Percentiles rank a stretch among this genome's conserved stretches.
phyloP scores from a whole-genome alignment of 345 rosid genomes.

The Murraya paniculata region DNA sequence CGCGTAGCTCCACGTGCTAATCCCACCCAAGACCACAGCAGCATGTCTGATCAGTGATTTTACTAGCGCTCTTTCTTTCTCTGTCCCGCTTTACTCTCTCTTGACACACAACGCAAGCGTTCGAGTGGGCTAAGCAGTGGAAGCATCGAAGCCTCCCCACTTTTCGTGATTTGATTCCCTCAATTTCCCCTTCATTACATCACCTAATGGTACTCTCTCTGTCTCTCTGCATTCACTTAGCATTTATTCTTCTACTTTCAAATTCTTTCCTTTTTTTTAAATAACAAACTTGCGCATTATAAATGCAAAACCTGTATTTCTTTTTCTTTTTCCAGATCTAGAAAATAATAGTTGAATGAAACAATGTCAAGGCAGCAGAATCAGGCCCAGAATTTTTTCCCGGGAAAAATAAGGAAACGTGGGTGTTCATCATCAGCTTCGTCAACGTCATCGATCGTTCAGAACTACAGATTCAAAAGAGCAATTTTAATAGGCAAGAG shows the following conservation, averaged over 20 bases:
- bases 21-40: neutral
- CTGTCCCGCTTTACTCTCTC: too few relatives aligned
- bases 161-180: neutral
- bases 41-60: neutral
- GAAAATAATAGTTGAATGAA: neutral
- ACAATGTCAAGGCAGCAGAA: conserved; percentile 73
- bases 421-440: conserved; percentile 86
- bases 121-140: neutral
- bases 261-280: too few relatives aligned
- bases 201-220: neutral
- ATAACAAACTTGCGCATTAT: neutral
- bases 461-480: conserved; percentile 76
- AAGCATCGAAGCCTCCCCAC: neutral
- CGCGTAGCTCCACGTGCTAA: neutral
- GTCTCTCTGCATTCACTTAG: neutral
- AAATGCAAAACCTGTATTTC: neutral
- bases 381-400: conserved; percentile 48
- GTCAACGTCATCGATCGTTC: conserved; percentile 73
- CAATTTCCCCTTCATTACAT: neutral
- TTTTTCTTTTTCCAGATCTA: conserved; percentile 29
- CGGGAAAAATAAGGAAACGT: conserved; percentile 88
- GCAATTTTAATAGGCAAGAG: conserved; percentile 78
- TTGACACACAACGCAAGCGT: too few relatives aligned
- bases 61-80: too few relatives aligned
- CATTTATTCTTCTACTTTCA: neutral